These are phyloP conservation scores for Aristolochia fimbriata DNA, from an alignment of 164 flowering plant species.

Conservation along the genomic window DNA sequence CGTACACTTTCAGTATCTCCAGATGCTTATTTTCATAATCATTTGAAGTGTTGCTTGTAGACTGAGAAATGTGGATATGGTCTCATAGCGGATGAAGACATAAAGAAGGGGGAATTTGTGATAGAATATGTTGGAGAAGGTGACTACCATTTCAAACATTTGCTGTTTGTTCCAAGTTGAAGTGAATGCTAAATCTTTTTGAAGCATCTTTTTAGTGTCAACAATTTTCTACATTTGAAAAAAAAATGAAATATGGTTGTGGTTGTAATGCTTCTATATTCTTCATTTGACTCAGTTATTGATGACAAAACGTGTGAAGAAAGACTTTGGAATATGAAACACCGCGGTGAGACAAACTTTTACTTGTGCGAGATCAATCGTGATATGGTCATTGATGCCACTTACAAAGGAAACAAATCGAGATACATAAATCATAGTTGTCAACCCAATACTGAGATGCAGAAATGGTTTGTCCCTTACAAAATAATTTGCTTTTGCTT, in stretches of 20 bases:
- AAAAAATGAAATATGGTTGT: no score
- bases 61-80: slow-evolving; percentile 98
- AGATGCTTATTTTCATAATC: neutral
- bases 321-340: slow-evolving; percentile 98
- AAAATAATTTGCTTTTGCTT: neutral
- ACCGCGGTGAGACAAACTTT: slow-evolving; percentile 87
- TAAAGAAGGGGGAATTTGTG: slow-evolving; percentile 78
- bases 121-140: slow-evolving; percentile 99
- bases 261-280: neutral
- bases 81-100: slow-evolving; percentile 89
- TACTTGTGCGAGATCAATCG: slow-evolving; percentile 92
- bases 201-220: no score
- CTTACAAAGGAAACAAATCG: slow-evolving; percentile 94
- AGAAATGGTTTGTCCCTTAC: slow-evolving; percentile 59
- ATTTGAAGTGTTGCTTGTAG: slow-evolving; percentile 33
- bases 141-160: slow-evolving; percentile 12
- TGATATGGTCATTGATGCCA: slow-evolving; percentile 99
- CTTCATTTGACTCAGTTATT: slow-evolving; percentile 48
- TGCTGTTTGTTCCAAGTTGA: no score
- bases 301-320: slow-evolving; percentile 97
- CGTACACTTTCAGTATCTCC: neutral
- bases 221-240: no score
- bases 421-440: slow-evolving; percentile 98
- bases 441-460: slow-evolving; percentile 97
- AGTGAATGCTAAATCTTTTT: no score